Evolutionary conservation across 306 rosid species (phyloP), one percentile per base, ranked within the genome.

Genomic region (Citrullus amarus): DNA sequence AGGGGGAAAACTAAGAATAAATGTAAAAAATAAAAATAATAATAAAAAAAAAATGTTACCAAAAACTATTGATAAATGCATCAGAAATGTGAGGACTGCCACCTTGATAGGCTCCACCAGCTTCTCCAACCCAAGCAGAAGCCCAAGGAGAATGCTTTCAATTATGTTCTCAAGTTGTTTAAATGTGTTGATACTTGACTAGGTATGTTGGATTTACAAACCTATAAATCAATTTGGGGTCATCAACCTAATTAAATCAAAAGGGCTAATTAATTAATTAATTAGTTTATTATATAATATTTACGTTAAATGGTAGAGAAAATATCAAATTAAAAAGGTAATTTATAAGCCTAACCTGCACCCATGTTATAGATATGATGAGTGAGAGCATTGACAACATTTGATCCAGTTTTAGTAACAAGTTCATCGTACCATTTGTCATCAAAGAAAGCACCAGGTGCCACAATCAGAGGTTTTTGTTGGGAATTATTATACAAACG

Each of bases 71-170:
- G 60, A 93, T 79, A 85, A 86, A 91, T 74, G 92, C 81, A 85
- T 90, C 80, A 34, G 97, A 93, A 78, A 93, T 89, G 74, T 86
- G 8, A 78, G 63, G 91, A 54, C 96, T 89, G 1, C 97, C 97
- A 43, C 97, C 91, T 75, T 91, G 91, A 85, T 38, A 93, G 74
- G 95, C 97, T n/a, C 98, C 98, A 57, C 98, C 98, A n/a, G 98
- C 86, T 91, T 93, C 98, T 57, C 97, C 98, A 65, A 93, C 93
- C 98, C 98, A 93, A 61, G 92, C 88, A 66, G 85, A 18, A 55
- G 60, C 3, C 28, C 11, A 82, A 83, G 93, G 93, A 12, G 95
- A 96, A 39, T 88, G 41, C 66, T 65, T 81, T 85, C n/a, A 78
- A 90, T 85, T 60, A 86, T 88, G 61, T 79, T 82, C 36, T 86